Evolutionary conservation across 805 yeast species (phyloP).

Genomic region (Isabelozyma rhagii): DNA sequence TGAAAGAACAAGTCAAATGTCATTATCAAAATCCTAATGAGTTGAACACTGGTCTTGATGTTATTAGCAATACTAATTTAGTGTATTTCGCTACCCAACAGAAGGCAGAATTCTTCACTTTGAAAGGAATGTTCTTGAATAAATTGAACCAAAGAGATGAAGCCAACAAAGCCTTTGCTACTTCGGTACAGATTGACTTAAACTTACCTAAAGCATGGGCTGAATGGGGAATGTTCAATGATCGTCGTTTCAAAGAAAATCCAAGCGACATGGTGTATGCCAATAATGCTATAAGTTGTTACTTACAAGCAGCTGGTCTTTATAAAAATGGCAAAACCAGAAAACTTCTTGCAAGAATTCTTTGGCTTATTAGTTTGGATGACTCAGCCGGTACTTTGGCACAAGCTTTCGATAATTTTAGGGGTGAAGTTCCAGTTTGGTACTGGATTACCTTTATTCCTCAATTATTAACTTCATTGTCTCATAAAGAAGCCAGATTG

Average conservation of each 20-base stretch:
- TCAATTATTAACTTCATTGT: constrained; percentile 81
- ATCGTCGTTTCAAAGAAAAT: constrained; percentile 77
- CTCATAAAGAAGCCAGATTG: constrained; percentile 86
- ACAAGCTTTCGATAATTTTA: constrained; percentile 83
- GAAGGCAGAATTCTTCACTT: constrained; percentile 95
- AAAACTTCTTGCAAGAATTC: constrained; percentile 78
- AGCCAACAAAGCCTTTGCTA: constrained; percentile 96
- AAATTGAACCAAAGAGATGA: constrained; percentile 88
- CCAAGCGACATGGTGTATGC: constrained; percentile 82
- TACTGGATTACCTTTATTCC: constrained; percentile 98
- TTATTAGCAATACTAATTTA: constrained; percentile 91
- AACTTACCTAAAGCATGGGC: constrained; percentile 99
- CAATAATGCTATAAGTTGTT: constrained; percentile 91
- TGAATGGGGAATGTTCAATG: constrained; percentile 98
- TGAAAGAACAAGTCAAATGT: constrained; percentile 96
- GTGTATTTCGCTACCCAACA: constrained; percentile 97
- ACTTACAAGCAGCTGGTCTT: constrained; percentile 94
- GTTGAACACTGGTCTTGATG: constrained; percentile 91
- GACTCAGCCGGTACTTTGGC: constrained; percentile 78
- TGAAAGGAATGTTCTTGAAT: constrained; percentile 97
- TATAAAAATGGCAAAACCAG: constrained; percentile 92
- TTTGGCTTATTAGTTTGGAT: constrained; percentile 92
- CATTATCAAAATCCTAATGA: constrained; percentile 92
- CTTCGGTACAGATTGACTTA: constrained; percentile 94
- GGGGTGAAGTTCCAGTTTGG: constrained; percentile 98